These are phyloP conservation scores for Starmerella lactis-condensi DNA, from an alignment of 805 yeast genomes.

Conservation along the genomic window DNA sequence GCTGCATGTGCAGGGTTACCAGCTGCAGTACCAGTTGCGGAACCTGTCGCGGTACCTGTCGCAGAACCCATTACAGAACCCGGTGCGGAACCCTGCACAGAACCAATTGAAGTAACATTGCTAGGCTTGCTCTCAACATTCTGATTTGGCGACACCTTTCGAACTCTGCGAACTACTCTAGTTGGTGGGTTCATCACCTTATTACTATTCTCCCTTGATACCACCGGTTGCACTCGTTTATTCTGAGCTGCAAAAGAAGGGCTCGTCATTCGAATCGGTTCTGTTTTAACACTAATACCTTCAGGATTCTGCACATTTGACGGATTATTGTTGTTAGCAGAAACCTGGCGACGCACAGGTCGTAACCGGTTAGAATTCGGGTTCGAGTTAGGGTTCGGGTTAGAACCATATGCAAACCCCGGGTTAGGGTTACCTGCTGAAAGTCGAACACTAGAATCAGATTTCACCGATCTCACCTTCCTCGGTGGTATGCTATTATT, in stretches of 20 bases:
- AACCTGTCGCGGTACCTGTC: not conserved
- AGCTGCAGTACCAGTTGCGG: not conserved
- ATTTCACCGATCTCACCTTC: not conserved
- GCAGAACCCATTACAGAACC: not conserved
- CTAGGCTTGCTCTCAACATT: not conserved
- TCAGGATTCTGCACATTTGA: too few relatives aligned
- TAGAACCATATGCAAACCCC: too few relatives aligned
- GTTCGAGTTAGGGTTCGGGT: too few relatives aligned
- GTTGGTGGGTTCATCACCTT: too few relatives aligned
- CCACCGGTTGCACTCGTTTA: too few relatives aligned
- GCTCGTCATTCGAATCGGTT: too few relatives aligned
- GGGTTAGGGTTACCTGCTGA: not conserved
- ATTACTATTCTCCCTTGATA: too few relatives aligned
- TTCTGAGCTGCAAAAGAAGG: too few relatives aligned
- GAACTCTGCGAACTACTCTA: not conserved
- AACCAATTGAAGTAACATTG: not conserved
- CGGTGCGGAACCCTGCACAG: not conserved
- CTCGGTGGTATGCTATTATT: not conserved
- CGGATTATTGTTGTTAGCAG: too few relatives aligned
- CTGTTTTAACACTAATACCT: too few relatives aligned
- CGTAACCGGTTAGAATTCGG: too few relatives aligned
- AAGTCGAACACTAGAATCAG: not conserved
- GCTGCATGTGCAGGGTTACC: not conserved
- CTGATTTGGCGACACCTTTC: not conserved
- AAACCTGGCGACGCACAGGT: too few relatives aligned